A percentile compares a stretch with the other conserved stretches of the same genome.
Conservation (phyloP, 345 rosid species). For the Lagerstroemia speciosa region DNA sequence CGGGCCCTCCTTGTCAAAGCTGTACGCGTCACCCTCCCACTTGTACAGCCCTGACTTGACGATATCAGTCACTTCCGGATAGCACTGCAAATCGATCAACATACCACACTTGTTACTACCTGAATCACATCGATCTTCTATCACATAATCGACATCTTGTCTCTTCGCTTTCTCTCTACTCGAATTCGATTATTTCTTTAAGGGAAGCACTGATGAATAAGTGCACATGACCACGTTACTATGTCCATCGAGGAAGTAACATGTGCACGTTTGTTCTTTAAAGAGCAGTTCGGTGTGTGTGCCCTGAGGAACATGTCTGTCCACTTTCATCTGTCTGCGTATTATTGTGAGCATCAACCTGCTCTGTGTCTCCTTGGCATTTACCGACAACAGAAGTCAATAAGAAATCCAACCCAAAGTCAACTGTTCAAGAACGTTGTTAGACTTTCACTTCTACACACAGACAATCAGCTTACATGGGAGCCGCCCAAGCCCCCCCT, state of each 20-base stretch:
- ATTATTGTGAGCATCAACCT: neutral
- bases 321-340: constrained; percentile 26
- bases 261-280: constrained; percentile 27
- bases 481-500: too few species aligned
- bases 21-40: constrained; percentile 81
- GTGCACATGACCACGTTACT: constrained; percentile 54
- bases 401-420: neutral
- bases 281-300: constrained; percentile 11
- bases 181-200: neutral
- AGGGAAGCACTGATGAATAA: constrained; percentile 4
- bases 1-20: constrained; percentile 45
- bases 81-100: constrained; percentile 42
- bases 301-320: constrained; percentile 57
- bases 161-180: neutral
- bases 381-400: neutral
- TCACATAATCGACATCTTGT: neutral
- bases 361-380: neutral
- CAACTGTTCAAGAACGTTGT: neutral
- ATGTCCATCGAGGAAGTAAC: constrained; percentile 25
- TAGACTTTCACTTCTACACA: neutral
- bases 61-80: constrained; percentile 42
- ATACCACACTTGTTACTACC: too few species aligned
- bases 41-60: constrained; percentile 55
- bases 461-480: too few species aligned
- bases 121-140: too few species aligned